Conservation (phyloP, 2,329 filamentous ascomycete genomes). For the Fusarium circinatum region DNA sequence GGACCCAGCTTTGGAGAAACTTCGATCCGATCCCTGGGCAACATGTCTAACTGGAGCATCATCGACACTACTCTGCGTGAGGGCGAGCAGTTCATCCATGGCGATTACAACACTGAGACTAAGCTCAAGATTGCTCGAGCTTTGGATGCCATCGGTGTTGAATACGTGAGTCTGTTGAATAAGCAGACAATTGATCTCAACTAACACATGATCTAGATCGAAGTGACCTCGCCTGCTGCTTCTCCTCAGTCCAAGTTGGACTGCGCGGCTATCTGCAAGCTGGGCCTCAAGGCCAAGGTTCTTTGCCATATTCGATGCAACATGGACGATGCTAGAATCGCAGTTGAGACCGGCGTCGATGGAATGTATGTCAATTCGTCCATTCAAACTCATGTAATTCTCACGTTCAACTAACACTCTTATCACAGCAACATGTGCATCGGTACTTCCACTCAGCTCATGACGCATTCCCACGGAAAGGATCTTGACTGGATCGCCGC, state of each 20-base stretch:
- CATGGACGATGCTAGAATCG: conserved; percentile 71
- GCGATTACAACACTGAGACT: conserved; percentile 76
- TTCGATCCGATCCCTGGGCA: conserved; percentile 17
- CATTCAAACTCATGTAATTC: background rate
- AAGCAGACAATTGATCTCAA: rapidly evolving
- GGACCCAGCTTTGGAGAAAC: conserved; percentile 17
- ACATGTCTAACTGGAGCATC: conserved; percentile 39
- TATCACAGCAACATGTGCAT: conserved; percentile 74
- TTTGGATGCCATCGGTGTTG: conserved; percentile 65
- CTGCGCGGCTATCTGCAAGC: conserved; percentile 92
- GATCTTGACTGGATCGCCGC: conserved; percentile 89
- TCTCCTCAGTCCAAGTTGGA: conserved; percentile 87
- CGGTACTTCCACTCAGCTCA: conserved; percentile 83
- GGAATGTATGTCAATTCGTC: conserved; percentile 15
- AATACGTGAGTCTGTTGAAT: conserved; percentile 30
- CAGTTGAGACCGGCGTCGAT: conserved; percentile 80
- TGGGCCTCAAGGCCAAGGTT: conserved; percentile 79
- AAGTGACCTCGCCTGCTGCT: conserved; percentile 87
- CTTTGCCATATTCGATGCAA: conserved; percentile 45
- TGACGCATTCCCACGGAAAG: conserved; percentile 89
- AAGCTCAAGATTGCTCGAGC: conserved; percentile 42
- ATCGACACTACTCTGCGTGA: conserved; percentile 42
- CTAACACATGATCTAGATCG: conserved; percentile 49
- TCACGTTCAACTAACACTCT: background rate
- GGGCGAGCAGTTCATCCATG: conserved; percentile 66